A percentile compares a stretch with the other conserved stretches of the same genome.
These are phyloP conservation scores for Henckelia pumila DNA, from an alignment of 257 asterid genomes.

Conservation along the genomic window DNA sequence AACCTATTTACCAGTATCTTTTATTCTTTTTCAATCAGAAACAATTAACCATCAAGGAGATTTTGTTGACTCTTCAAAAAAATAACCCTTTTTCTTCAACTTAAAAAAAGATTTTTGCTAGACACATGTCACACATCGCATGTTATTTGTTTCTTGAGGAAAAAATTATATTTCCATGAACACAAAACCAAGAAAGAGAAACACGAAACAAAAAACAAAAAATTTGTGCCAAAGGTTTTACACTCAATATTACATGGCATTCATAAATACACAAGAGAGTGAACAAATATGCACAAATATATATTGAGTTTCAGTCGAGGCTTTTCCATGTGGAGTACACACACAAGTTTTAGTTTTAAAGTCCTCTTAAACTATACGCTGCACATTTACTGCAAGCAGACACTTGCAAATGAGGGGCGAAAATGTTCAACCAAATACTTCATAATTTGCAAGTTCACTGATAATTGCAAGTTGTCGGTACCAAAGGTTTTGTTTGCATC, in stretches of 20 bases:
- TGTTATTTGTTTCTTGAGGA: not conserved
- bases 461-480: not conserved
- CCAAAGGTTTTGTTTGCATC: not conserved
- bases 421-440: not conserved
- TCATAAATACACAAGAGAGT: too few relatives aligned
- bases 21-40: too few relatives aligned
- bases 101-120: too few relatives aligned
- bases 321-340: not conserved
- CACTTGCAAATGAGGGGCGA: not conserved
- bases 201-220: not conserved
- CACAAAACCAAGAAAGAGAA: not conserved
- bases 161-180: too few relatives aligned
- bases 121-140: not conserved
- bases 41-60: too few relatives aligned
- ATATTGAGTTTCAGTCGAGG: not conserved
- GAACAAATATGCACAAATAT: not conserved
- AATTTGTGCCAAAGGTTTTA: not conserved
- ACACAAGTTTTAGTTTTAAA: not conserved
- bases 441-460: too few relatives aligned
- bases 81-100: too few relatives aligned
- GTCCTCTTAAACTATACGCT: not conserved
- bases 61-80: too few relatives aligned
- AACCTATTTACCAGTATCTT: too few relatives aligned
- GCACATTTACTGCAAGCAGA: constrained; percentile 5
- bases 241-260: too few relatives aligned